These are phyloP conservation scores for Saksenaea oblongispora DNA, from an alignment of 371 early-diverging fungal species.

Conservation along the genomic window DNA sequence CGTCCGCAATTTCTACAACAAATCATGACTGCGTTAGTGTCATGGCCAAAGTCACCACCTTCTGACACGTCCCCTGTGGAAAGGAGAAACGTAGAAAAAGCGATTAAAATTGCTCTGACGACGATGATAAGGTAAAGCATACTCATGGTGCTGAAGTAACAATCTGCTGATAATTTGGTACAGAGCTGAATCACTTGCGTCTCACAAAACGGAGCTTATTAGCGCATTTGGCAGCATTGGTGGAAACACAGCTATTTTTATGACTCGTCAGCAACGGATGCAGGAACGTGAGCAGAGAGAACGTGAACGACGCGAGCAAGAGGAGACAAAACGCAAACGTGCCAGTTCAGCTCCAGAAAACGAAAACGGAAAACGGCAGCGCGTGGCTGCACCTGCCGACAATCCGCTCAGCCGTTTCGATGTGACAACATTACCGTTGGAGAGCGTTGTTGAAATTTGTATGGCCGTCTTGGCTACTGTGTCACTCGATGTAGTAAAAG, in stretches of 20 bases:
- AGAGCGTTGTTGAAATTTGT: slow-evolving; percentile 36
- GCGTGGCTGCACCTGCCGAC: slow-evolving; percentile 8
- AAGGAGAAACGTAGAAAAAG: slow-evolving; percentile 43
- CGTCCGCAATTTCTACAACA: slow-evolving; percentile 36
- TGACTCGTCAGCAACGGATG: slow-evolving; percentile 17
- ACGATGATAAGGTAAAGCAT: slow-evolving; percentile 43
- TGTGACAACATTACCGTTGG: slow-evolving; percentile 39
- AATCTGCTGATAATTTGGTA: not conserved
- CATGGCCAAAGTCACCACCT: slow-evolving; percentile 29
- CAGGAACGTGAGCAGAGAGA: slow-evolving; percentile 20
- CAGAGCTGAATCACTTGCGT: slow-evolving; percentile 32
- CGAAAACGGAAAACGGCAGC: slow-evolving; percentile 22
- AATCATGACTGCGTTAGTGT: slow-evolving; percentile 21
- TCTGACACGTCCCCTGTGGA: slow-evolving; percentile 33
- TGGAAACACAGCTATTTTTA: slow-evolving; percentile 47
- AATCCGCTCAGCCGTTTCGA: slow-evolving; percentile 36
- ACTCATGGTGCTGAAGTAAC: not conserved
- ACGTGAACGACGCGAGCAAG: slow-evolving; percentile 12
- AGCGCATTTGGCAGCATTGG: slow-evolving; percentile 38
- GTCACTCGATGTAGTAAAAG: slow-evolving; percentile 31
- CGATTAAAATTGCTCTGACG: slow-evolving; percentile 39
- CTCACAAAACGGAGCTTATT: slow-evolving; percentile 34
- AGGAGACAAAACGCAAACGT: slow-evolving; percentile 26
- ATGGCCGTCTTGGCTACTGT: slow-evolving; percentile 41
- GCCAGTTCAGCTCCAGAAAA: not conserved